Evolutionary conservation across 441 rosid species (phyloP).

Genomic region (Pelargonium fulgidum): DNA sequence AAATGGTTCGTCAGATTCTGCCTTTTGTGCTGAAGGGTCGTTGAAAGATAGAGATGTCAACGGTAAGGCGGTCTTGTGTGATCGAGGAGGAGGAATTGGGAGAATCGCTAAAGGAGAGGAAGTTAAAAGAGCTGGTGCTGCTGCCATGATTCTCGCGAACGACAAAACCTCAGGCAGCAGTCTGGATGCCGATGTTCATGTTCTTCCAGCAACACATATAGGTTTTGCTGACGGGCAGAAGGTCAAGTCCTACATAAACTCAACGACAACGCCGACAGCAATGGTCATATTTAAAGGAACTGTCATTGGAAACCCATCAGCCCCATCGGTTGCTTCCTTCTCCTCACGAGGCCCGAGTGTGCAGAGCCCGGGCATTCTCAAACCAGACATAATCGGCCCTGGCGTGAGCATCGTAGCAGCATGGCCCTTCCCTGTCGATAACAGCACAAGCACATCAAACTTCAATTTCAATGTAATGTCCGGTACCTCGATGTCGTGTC

Average conservation of each 20-base stretch:
- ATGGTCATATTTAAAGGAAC: conserved; percentile 42
- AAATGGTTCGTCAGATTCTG: conserved; percentile 19
- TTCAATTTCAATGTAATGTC: conserved; percentile 34
- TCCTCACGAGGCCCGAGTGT: conserved; percentile 44
- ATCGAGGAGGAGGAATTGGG: conserved; percentile 31
- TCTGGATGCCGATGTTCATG: conserved; percentile 28
- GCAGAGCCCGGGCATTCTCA: conserved; percentile 39
- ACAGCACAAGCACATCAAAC: conserved; percentile 19
- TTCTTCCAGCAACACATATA: conserved; percentile 41
- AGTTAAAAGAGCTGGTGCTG: conserved; percentile 35
- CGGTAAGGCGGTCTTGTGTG: conserved; percentile 46
- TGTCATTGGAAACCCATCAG: conserved; percentile 23
- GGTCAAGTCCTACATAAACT: conserved; percentile 42
- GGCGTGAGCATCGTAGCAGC: conserved; percentile 42
- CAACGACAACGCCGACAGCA: conserved; percentile 27
- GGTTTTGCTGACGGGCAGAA: conserved; percentile 31
- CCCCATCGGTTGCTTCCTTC: conserved; percentile 40
- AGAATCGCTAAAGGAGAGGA: conserved; percentile 28
- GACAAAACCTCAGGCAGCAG: conserved; percentile 22
- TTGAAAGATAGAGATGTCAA: conserved; percentile 27
- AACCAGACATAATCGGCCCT: conserved; percentile 46
- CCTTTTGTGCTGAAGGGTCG: conserved; percentile 30
- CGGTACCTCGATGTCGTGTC: conserved; percentile 43
- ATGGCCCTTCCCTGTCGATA: conserved; percentile 38
- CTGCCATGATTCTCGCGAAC: conserved; percentile 36